Evolutionary conservation across 1,139 yeast species (phyloP).

Genomic region (Candida sanyaensis): DNA sequence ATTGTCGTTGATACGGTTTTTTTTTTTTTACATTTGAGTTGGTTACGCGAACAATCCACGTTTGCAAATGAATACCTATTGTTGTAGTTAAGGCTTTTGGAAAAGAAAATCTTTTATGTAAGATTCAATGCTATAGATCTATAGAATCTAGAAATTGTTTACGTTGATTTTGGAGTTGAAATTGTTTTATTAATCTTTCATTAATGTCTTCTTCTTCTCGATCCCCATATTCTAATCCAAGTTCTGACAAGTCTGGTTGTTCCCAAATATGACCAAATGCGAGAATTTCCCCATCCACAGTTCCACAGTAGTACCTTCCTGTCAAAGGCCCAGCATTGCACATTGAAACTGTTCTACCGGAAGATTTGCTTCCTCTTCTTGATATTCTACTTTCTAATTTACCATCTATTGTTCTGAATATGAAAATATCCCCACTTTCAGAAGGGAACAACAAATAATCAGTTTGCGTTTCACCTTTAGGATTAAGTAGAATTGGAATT

Average conservation of each 20-base stretch:
- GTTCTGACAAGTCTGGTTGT: conserved; percentile 17
- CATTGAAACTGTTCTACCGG: conserved; percentile 51
- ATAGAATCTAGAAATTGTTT: conserved; percentile 10
- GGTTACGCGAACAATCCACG: too few species aligned
- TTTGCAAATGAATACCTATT: too few species aligned
- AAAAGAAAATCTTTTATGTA: neutral
- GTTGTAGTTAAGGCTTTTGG: too few species aligned
- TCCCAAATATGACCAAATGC: conserved; percentile 49
- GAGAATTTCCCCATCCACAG: conserved; percentile 58
- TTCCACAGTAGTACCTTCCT: conserved; percentile 52
- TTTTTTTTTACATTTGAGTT: neutral
- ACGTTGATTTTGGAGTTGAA: conserved; percentile 7
- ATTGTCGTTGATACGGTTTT: neutral
- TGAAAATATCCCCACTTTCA: conserved; percentile 76
- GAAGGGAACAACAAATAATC: conserved; percentile 70
- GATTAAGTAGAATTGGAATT: conserved; percentile 47
- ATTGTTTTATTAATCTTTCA: conserved; percentile 9
- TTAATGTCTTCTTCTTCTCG: conserved; percentile 11
- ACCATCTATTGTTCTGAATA: conserved; percentile 66
- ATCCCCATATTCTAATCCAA: conserved; percentile 3
- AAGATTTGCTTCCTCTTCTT: conserved; percentile 33
- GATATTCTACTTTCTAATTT: conserved; percentile 55
- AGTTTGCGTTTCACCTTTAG: conserved; percentile 47
- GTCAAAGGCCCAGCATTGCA: conserved; percentile 48
- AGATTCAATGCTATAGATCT: neutral